Evolutionary conservation across 352 stramenopile species (phyloP).

Genomic region (Thraustochytrium sp.): DNA sequence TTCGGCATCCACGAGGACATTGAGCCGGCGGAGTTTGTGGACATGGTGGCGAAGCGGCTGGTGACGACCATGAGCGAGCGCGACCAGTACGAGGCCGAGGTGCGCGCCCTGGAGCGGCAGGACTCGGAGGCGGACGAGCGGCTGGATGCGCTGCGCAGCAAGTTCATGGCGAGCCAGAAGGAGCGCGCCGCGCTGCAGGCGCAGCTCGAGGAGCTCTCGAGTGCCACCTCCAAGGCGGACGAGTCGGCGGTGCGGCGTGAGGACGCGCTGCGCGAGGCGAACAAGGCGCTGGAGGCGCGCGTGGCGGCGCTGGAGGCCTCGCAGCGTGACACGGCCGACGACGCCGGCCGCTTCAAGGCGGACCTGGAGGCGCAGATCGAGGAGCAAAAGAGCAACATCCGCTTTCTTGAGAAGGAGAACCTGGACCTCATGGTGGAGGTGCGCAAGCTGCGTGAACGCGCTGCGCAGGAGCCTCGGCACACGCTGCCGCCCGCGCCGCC

Average conservation of each 20-base stretch:
- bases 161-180: background rate
- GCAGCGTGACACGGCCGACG: background rate
- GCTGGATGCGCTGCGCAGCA: slow-evolving; percentile 5
- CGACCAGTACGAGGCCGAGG: slow-evolving; percentile 23
- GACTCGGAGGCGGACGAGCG: background rate
- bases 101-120: slow-evolving; percentile 1
- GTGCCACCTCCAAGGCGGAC: background rate
- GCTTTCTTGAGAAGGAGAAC: slow-evolving; percentile 47
- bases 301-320: background rate
- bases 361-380: slow-evolving; percentile 28
- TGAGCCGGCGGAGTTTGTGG: background rate
- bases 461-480: background rate
- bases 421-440: slow-evolving; percentile 45
- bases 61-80: background rate
- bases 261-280: background rate
- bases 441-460: slow-evolving; percentile 35
- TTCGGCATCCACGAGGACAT: slow-evolving; percentile 41
- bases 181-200: background rate
- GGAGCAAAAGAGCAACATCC: slow-evolving; percentile 42
- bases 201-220: background rate
- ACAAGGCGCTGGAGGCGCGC: slow-evolving; percentile 2
- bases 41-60: slow-evolving; percentile 33
- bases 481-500: background rate
- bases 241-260: background rate
- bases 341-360: slow-evolving; percentile 33